These are phyloP conservation scores for Arxiozyma bovina DNA, from an alignment of 1,139 yeast genomes.

Conservation along the genomic window DNA sequence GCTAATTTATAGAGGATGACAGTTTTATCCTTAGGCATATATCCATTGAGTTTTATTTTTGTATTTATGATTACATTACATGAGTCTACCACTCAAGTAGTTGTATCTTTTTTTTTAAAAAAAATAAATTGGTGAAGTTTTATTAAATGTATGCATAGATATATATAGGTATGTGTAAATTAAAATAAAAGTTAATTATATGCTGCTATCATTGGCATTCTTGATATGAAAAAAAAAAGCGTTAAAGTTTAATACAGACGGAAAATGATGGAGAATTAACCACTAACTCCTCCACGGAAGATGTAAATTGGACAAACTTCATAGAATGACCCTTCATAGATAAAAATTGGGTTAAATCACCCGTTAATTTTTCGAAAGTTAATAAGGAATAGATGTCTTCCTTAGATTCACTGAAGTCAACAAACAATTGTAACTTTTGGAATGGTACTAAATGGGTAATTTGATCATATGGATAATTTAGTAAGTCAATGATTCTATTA, in stretches of 20 bases:
- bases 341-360: not conserved
- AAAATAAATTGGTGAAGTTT: no score
- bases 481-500: not conserved
- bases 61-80: no score
- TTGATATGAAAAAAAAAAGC: not conserved
- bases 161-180: no score
- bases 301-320: not conserved
- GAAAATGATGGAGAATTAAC: not conserved
- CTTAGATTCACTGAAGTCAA: not conserved
- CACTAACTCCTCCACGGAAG: not conserved
- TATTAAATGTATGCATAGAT: not conserved
- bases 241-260: not conserved
- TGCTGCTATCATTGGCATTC: not conserved
- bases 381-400: not conserved
- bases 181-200: no score
- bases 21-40: no score
- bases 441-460: not conserved
- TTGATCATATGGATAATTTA: not conserved
- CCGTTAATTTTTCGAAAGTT: not conserved
- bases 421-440: not conserved
- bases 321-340: not conserved
- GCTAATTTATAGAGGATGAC: no score
- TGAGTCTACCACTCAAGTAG: not conserved
- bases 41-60: no score
- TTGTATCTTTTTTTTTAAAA: not conserved